Base-by-base conservation (phyloP, 2,329 filamentous ascomycete genomes). In the Penicillium sp. region DNA sequence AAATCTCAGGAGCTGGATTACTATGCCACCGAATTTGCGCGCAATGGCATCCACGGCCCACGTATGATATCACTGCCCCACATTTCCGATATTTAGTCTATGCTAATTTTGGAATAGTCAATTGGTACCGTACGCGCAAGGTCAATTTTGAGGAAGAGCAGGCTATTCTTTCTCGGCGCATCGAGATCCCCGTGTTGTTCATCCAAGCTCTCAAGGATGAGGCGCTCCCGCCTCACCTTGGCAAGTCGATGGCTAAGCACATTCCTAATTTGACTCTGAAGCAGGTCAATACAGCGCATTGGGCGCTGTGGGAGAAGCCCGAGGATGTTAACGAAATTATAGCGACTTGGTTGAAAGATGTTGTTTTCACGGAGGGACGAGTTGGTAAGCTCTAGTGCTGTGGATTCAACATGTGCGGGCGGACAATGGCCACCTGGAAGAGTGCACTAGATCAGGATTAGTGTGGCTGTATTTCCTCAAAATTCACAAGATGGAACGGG, bases 41-140 rank as follows among this genome's bases (percentile, higher is more conserved):
- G 82, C 39, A 82, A 86, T 65, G 90, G 90, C 42, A 72, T 97
- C 59, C 83, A 86, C 59, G 90, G 90, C 0, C 89, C 90, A 15
- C 77, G 80, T 81, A 76, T 71, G 76, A 70, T 47, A 29, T 42
- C 21, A 31, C 28, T 29, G 16, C 2, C 18, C 24, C 3, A n/a
- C 26, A 21, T 5, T 16, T 23, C 28, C 13, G 28, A 9, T 46
- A 36, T 21, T 5, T 2, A 34, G 15, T 4, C 6, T 6, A n/a
- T 34, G 39, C 49, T 57, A 28, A 54, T 47, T 45, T 6, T 28
- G 21, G 8, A 34, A 46, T 45, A 81, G 79, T 90, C 54, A 94
- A 92, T 73, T 96, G 90, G 89, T 99, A 99, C 75, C 85, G 91
- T 41, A 88, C 83, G 2, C 78, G 83, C 18, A 76, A 82, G 69